Evolutionary conservation across 441 rosid species (phyloP).

Genomic region (Populus hybrid): DNA sequence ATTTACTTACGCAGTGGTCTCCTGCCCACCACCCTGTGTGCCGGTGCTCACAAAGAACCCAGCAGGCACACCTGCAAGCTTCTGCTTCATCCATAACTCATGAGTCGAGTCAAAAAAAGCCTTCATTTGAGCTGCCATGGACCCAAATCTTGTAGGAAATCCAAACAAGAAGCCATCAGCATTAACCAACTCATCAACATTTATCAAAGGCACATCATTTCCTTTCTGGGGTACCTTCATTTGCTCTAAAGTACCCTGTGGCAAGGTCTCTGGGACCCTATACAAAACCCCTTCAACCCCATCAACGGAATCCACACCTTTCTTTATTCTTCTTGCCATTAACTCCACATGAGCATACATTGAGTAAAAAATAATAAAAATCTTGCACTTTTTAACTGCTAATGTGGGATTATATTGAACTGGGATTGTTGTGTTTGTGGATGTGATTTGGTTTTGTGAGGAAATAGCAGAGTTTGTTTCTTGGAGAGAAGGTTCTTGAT

Average conservation of each 20-base stretch:
- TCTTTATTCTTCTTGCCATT: slow-evolving; percentile 47
- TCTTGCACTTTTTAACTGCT: slow-evolving; percentile 25
- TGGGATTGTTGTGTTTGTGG: slow-evolving; percentile 6
- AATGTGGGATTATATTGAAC: not conserved
- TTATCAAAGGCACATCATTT: slow-evolving; percentile 34
- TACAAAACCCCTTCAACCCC: slow-evolving; percentile 47
- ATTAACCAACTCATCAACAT: slow-evolving; percentile 33
- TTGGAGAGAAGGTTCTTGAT: slow-evolving; percentile 26
- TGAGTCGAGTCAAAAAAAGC: slow-evolving; percentile 64
- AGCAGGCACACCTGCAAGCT: slow-evolving; percentile 75
- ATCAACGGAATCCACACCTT: slow-evolving; percentile 52
- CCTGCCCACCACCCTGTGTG: slow-evolving; percentile 93
- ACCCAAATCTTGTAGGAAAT: slow-evolving; percentile 59
- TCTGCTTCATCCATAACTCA: slow-evolving; percentile 63
- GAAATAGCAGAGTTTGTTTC: slow-evolving; percentile 16
- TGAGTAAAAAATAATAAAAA: slow-evolving; percentile 45
- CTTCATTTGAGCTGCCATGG: slow-evolving; percentile 59
- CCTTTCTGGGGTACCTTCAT: slow-evolving; percentile 43
- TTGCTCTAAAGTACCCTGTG: slow-evolving; percentile 43
- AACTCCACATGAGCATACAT: slow-evolving; percentile 60
- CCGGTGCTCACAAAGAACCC: slow-evolving; percentile 89
- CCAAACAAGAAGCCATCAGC: slow-evolving; percentile 63
- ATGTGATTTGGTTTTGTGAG: slow-evolving; percentile 19
- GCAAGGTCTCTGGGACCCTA: slow-evolving; percentile 51
- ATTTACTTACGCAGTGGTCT: slow-evolving; percentile 80